Evolutionary conservation across 164 flowering plant genomes (phyloP), one percentile per base, ranked within the genome.

Genomic region (Aristolochia contorta): DNA sequence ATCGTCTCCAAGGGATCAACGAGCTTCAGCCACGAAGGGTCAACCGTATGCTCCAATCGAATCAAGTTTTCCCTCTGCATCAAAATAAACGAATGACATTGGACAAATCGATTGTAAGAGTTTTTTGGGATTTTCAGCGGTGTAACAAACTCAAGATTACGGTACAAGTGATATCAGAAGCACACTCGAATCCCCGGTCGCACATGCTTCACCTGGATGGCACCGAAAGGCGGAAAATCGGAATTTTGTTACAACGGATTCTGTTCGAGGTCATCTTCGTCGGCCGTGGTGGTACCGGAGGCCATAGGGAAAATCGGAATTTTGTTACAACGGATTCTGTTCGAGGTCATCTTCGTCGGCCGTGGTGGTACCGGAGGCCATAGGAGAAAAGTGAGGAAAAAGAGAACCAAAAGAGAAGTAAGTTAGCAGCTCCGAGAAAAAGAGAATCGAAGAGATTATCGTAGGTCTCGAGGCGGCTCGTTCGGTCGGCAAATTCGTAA

Each of bases 1-100:
- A 92, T 79, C 80, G 76, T 87, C 84, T 92, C 98, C 69, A 92
- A 59, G 8, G 98, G 98, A 72, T 77, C 96, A 18, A 89, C 98
- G 72, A 92, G 61, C 66, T 85, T 85, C 21, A 84, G 80, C 98
- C 98, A 92, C 13, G 82, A 65, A 2, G 96, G 98, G 73, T 89
- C 96, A 75, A 92, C 89, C 18, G 77, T 82, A 57, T 72, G 79
- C 84, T 92, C 96, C 66, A 92, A 66, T 57, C 81, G 85, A 67
- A 69, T 80, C 83, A 92, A 75, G 61, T 88, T 93, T 66, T 54
- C 65, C 67, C 84, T 96, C 99, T 93, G 59, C 60, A 75, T 54
- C 43, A 49, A 18, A 57, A 25, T 41, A 49, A 37, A 37, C 12
- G 43, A 37, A 0, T 10, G 43, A 8, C n/a, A n/a, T n/a, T 37